Conservation (phyloP, 139 green algal genomes). For the Penium margaritaceum region DNA sequence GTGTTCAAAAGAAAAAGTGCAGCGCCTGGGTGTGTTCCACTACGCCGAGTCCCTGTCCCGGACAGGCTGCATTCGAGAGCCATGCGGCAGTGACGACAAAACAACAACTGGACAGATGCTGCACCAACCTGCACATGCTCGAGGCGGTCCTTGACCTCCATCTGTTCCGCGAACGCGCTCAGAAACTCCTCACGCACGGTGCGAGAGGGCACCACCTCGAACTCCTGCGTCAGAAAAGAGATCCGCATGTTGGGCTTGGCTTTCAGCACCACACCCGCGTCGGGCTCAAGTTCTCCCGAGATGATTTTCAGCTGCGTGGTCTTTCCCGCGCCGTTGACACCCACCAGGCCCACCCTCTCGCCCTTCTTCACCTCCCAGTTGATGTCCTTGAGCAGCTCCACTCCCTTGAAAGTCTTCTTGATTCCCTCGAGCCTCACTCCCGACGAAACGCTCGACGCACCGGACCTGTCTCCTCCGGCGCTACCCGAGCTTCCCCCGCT, state of each 20-base stretch:
- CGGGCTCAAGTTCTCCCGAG: slow-evolving; percentile 72
- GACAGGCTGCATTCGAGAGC: too few species aligned
- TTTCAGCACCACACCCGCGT: slow-evolving; percentile 75
- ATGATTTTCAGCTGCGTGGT: slow-evolving; percentile 97
- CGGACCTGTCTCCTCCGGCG: slow-evolving; percentile 1
- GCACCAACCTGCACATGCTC: slow-evolving; percentile 53
- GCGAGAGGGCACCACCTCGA: slow-evolving; percentile 77
- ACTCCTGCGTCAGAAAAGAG: slow-evolving; percentile 93
- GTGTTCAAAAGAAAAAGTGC: too few species aligned
- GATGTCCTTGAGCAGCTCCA: slow-evolving; percentile 77
- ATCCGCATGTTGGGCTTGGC: slow-evolving; percentile 61
- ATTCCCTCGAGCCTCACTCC: slow-evolving; percentile 37
- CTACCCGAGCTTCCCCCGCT: slow-evolving; percentile 6
- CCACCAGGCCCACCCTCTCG: slow-evolving; percentile 90
- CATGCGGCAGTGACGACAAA: too few species aligned
- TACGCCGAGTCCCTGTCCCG: too few species aligned
- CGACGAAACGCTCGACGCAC: slow-evolving; percentile 41
- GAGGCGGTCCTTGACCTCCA: slow-evolving; percentile 34
- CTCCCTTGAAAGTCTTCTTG: slow-evolving; percentile 82
- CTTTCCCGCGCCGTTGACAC: slow-evolving; percentile 97
- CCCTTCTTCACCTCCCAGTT: slow-evolving; percentile 94
- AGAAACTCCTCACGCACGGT: slow-evolving; percentile 96
- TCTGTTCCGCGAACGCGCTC: slow-evolving; percentile 40
- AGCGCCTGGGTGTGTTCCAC: too few species aligned
- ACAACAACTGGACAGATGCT: too few species aligned